Evolutionary conservation across 352 stramenopile genomes (phyloP), one percentile per base, ranked within the genome.

Genomic region (Phytophthora fragariae): DNA sequence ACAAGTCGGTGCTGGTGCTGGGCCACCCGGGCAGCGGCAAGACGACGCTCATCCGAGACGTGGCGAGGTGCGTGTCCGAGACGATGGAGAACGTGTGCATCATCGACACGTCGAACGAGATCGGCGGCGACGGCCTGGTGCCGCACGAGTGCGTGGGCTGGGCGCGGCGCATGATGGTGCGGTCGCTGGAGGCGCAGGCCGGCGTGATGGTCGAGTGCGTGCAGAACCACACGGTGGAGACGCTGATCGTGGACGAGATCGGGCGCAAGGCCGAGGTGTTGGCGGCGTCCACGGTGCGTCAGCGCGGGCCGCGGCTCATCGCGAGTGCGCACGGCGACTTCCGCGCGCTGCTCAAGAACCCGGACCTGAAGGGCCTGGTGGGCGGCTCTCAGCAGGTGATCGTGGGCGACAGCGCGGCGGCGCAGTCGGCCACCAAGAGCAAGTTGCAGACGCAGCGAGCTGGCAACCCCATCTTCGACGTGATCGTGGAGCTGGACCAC

Each of bases 91-190:
- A 95, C 63, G 84, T 97, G 11, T 83, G 88, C 19, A 93, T 97
- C 46, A 89, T 98, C 27, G 93, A 98, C 77, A 97, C 92, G 27
- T 95, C 81, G n/a, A 97, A 97, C 76, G 91, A 97, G 72, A 98
- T 98, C 72, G 89, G 80, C 10, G 91, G 92, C n/a, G 89, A 96
- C 65, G 90, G 91, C n/a, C 65, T 89, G 58, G 73, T 93, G 55
- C 91, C 89, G 24, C 91, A 98, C 65, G 55, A 52, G 31, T 96
- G 89, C 60, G 67, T 97, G 49, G 91, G 91, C 19, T 82, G 72
- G 57, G 81, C 90, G 29, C 62, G 90, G 35, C 86, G 91, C 33
- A 93, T 97, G 83, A 95, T 96, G 87, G 91, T 98, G 14, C 66
- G 65, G 35, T 85, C 76, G n/a, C 69, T 96, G 1, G 77, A 92